Base-by-base conservation (phyloP, 2,329 filamentous ascomycete genomes). In the Fusarium algeriense region DNA sequence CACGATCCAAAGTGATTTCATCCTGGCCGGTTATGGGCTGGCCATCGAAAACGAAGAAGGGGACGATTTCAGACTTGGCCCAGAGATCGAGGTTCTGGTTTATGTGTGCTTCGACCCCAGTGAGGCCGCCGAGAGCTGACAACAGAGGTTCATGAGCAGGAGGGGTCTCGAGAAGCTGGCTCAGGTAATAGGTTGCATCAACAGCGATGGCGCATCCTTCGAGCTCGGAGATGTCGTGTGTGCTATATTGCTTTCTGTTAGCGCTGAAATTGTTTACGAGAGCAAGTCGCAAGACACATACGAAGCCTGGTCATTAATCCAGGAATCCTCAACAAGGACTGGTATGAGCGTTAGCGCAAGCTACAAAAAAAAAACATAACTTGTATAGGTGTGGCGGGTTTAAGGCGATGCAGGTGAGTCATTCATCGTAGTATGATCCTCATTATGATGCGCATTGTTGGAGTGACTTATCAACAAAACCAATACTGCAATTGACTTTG, bases 31-130 rank as follows among this genome's bases (percentile, higher is more conserved):
- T 90, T 67, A 94, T 88, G 41, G 94, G 90, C 76, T 97, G 89
- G 38, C 96, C 96, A 80, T 95, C 93, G 81, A 99, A 99, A 55
- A 99, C 87, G 80, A 99, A 98, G 70, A 97, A 84, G 4, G 93
- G 93, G n/a, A 85, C 89, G 56, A 97, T 91, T 23, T 89, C 88
- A 75, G 91, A 84, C 48, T 87, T 86, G 67, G 89, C 88, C 86
- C 96, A 93, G 64, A 85, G 85, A 66, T 92, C 87, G 34, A 99
- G 85, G 75, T 97, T 93, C 54, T 88, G 87, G 78, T 93, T 89
- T 70, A 99, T 91, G 76, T 92, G 91, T 71, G 84, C 85, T 80
- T 89, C 89, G 78, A 98, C 87, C 57, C 92, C 92, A 66, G 95
- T 96, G 67, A 95, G 88, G 63, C 96, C 96, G 53, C 95, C 96